Conservation (phyloP, 495 filamentous ascomycete genomes). For the Ramalina peruviana region DNA sequence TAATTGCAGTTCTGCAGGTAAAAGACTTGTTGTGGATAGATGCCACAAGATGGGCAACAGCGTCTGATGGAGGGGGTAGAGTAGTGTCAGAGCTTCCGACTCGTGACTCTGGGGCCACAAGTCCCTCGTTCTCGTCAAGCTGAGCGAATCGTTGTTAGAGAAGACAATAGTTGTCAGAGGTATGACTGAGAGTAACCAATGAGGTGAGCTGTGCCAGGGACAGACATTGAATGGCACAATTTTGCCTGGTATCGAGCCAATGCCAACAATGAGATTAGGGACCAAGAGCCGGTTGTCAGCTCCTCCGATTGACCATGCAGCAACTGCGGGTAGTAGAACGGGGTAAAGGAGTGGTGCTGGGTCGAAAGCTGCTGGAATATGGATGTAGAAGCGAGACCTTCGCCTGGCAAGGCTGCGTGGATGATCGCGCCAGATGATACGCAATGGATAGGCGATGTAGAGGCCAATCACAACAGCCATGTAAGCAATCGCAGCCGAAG, state of each 20-base stretch:
- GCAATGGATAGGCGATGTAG: constrained; percentile 35
- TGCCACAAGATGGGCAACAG: constrained; percentile 59
- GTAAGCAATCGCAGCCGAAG: constrained; percentile 8
- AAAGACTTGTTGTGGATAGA: constrained; percentile 74
- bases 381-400: constrained; percentile 17
- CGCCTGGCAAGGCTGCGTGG: neutral
- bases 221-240: constrained; percentile 49
- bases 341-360: constrained; percentile 88
- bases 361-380: constrained; percentile 65
- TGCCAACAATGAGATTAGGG: constrained; percentile 66
- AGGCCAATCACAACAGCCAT: constrained; percentile 26
- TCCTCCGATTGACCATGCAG: constrained; percentile 61
- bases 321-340: constrained; percentile 55
- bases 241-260: constrained; percentile 60
- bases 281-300: constrained; percentile 42
- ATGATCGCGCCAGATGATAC: constrained; percentile 12
- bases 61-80: constrained; percentile 79
- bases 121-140: neutral
- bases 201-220: constrained; percentile 44
- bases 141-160: neutral
- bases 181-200: constrained; percentile 58
- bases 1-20: constrained; percentile 75
- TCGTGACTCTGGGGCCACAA: neutral
- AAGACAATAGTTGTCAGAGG: constrained; percentile 36
- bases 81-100: constrained; percentile 45